Evolutionary conservation across 768 basidiomycete species (phyloP).

Genomic region (Chalciporus chontae): DNA sequence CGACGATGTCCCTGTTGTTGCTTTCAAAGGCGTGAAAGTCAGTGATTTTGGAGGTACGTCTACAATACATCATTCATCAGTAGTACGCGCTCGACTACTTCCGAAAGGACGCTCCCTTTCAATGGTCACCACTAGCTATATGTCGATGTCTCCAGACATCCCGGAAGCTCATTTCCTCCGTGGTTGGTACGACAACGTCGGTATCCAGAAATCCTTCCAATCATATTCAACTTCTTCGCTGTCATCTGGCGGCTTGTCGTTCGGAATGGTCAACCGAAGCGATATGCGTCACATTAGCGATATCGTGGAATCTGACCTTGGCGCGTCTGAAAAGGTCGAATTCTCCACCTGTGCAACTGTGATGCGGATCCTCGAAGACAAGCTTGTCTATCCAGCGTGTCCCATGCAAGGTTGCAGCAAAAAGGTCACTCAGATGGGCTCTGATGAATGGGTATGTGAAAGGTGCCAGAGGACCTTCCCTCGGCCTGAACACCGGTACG

Average conservation of each 20-base stretch:
- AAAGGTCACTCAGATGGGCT: slow-evolving; percentile 69
- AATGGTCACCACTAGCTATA: slow-evolving; percentile 73
- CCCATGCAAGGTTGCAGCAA: slow-evolving; percentile 78
- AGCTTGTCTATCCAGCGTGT: slow-evolving; percentile 87
- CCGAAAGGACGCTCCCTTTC: slow-evolving; percentile 74
- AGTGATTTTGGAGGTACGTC: slow-evolving; percentile 80
- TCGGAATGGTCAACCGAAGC: slow-evolving; percentile 55
- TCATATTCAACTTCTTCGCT: slow-evolving; percentile 51
- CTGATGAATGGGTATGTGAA: slow-evolving; percentile 79
- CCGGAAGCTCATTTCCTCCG: slow-evolving; percentile 77
- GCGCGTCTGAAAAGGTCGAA: slow-evolving; percentile 72
- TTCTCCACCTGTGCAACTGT: slow-evolving; percentile 81
- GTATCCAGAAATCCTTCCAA: slow-evolving; percentile 61
- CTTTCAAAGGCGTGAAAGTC: slow-evolving; percentile 92
- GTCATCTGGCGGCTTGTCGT: slow-evolving; percentile 37
- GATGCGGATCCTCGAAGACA: slow-evolving; percentile 82
- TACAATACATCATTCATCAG: not conserved
- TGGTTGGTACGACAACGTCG: slow-evolving; percentile 88
- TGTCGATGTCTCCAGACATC: slow-evolving; percentile 87
- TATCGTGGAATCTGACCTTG: slow-evolving; percentile 71
- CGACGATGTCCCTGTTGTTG: slow-evolving; percentile 66
- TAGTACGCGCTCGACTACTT: slow-evolving; percentile 8
- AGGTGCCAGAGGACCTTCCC: slow-evolving; percentile 77
- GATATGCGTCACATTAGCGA: slow-evolving; percentile 73
- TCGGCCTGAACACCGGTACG: slow-evolving; percentile 78